phyloP scores from a whole-genome alignment of 441 rosid species.

The Pelargonium australe region DNA sequence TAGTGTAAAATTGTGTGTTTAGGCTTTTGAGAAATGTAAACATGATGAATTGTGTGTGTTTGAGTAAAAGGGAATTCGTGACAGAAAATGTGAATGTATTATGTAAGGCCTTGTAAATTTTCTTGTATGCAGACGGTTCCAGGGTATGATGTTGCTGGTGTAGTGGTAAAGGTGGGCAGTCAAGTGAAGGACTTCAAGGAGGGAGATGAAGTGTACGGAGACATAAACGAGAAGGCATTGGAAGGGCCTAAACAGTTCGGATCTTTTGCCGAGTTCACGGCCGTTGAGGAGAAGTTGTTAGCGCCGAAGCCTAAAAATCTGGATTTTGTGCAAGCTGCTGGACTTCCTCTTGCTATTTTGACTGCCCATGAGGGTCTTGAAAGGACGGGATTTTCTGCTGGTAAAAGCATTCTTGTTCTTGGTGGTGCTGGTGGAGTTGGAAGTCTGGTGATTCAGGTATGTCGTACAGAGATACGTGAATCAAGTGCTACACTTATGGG shows the following conservation, averaged over 20 bases:
- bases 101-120: neutral
- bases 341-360: constrained; percentile 77
- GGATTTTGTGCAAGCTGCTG: constrained; percentile 74
- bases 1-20: too few relatives aligned
- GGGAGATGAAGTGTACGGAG: constrained; percentile 80
- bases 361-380: constrained; percentile 85
- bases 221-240: constrained; percentile 81
- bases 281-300: constrained; percentile 75
- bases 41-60: neutral
- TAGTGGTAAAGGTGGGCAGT: constrained; percentile 72
- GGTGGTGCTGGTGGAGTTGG: constrained; percentile 95
- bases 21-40: neutral
- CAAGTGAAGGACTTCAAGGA: constrained; percentile 61
- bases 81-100: neutral
- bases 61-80: neutral
- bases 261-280: constrained; percentile 72
- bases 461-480: neutral
- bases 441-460: constrained; percentile 85
- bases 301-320: constrained; percentile 74
- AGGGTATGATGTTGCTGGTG: constrained; percentile 89
- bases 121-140: constrained; percentile 43
- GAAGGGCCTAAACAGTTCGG: constrained; percentile 92
- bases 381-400: constrained; percentile 66
- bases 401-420: constrained; percentile 75
- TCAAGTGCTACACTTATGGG: too few relatives aligned